phyloP scores from a whole-genome alignment of 2,329 filamentous ascomycete genomes.

The Pestalotiopsis fici region DNA sequence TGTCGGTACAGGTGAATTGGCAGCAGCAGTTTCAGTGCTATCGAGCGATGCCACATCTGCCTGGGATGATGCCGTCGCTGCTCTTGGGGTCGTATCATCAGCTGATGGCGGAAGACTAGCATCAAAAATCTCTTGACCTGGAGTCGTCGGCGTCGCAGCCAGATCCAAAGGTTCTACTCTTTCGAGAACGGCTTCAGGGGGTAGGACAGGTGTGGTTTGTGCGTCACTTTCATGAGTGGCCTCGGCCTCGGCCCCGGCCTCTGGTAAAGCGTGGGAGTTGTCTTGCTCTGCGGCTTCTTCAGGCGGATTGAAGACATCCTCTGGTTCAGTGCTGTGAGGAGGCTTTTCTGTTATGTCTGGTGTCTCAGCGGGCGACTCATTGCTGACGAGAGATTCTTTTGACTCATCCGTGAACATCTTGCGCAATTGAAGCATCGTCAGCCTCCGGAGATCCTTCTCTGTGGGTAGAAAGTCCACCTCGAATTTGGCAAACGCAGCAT shows the following conservation, averaged over 20 bases:
- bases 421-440: constrained; percentile 89
- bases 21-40: constrained; percentile 5
- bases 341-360: constrained; percentile 50
- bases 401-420: constrained; percentile 95
- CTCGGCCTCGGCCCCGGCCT: constrained; percentile 17
- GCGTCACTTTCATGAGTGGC: constrained; percentile 14
- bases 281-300: constrained; percentile 20
- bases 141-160: constrained; percentile 37
- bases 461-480: constrained; percentile 91
- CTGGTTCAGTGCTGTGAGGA: constrained; percentile 35
- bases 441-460: constrained; percentile 90
- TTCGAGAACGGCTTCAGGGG: constrained; percentile 39
- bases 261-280: constrained; percentile 15
- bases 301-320: constrained; percentile 20
- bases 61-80: constrained; percentile 21
- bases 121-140: constrained; percentile 16
- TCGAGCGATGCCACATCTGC: constrained; percentile 17
- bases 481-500: constrained; percentile 85
- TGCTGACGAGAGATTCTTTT: constrained; percentile 70
- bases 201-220: constrained; percentile 31
- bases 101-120: constrained; percentile 14
- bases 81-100: constrained; percentile 12
- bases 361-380: constrained; percentile 64
- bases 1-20: background rate
- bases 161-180: constrained; percentile 53